Conservation (phyloP, 225 moss, liverwort and hornwort genomes). For the Polytrichum formosum region DNA sequence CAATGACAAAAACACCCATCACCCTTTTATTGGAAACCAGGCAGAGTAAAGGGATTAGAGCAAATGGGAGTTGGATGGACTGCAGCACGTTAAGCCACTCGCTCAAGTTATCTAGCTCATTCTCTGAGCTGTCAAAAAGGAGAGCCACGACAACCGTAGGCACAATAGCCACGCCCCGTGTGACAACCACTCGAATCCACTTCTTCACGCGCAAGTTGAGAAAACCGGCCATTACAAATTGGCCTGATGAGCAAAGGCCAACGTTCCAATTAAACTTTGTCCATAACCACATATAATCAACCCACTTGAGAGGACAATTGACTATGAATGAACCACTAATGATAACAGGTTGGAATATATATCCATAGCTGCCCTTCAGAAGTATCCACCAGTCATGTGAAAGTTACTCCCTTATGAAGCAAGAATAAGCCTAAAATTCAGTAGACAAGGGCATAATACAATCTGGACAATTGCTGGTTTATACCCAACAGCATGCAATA, state of each 20-base stretch:
- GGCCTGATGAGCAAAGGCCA: conserved; percentile 41
- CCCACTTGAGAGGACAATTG: too few relatives aligned
- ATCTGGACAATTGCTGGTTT: too few relatives aligned
- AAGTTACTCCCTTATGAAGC: too few relatives aligned
- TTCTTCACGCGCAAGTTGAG: conserved; percentile 78
- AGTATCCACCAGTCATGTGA: too few relatives aligned
- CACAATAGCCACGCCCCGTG: conserved; percentile 79
- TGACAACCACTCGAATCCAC: conserved; percentile 83
- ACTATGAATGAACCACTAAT: too few relatives aligned
- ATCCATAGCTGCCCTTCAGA: too few relatives aligned
- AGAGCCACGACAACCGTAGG: conserved; percentile 80
- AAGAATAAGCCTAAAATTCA: too few relatives aligned
- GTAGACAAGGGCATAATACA: too few relatives aligned
- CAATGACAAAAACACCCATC: conserved; percentile 73
- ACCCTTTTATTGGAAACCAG: conserved; percentile 71
- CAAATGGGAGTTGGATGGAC: conserved; percentile 89
- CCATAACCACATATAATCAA: too few relatives aligned
- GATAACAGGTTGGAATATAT: too few relatives aligned
- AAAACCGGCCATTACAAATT: conserved; percentile 93
- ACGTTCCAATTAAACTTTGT: neutral
- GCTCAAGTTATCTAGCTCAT: conserved; percentile 77
- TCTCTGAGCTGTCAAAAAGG: conserved; percentile 74
- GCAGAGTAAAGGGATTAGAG: conserved; percentile 75
- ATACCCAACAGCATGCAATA: too few relatives aligned
- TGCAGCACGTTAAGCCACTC: conserved; percentile 94